Evolutionary conservation across 768 basidiomycete genomes (phyloP), one percentile per base, ranked within the genome.

Genomic region (Mrakia gelida): DNA sequence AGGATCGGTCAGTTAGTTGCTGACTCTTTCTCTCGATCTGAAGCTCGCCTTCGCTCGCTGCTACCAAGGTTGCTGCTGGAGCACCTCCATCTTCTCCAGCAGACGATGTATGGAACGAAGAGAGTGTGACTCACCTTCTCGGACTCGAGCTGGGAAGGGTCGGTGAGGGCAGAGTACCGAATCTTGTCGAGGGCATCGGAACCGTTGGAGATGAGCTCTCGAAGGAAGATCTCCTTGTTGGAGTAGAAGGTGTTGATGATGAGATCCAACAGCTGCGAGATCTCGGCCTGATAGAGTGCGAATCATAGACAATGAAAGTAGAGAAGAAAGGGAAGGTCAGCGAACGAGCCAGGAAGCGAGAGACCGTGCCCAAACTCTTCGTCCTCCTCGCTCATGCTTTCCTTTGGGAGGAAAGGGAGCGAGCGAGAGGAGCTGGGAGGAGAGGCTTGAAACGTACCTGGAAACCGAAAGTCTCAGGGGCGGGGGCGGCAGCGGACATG

Each of bases 201-300:
- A 81, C 88, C 87, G 80, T 79, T 81, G 59, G 80, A 80, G 75
- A 85, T 98, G 82, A 98, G 80, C 87, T 98, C 97, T 85, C 97
- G 93, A 82, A 99, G 91, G 90, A 98, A 98, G 86, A 99, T 98
- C 87, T 98, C 96, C 89, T 99, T 99, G 91, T 99, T 98, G 80
- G 95, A 97, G 91, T 98, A 99, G 91, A 98, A 98, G 80, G 96
- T 98, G 89, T 98, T 56, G 63, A 26, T 98, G 88, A 98, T 98
- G 84, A 98, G 87, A 88, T 98, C 96, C 81, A 98, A 89, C 82
- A 98, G 89, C 87, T 98, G 97, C 85, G 91, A 92, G 90, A 99
- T 98, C 89, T 98, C 96, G 85, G 96, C 96, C 86, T 78, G 77
- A 15, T 56, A 67, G 45, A 45, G 45, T 15, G 45, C 9, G 15